Evolutionary conservation across 1,139 yeast species (phyloP).

Genomic region (Taphrina communis): DNA sequence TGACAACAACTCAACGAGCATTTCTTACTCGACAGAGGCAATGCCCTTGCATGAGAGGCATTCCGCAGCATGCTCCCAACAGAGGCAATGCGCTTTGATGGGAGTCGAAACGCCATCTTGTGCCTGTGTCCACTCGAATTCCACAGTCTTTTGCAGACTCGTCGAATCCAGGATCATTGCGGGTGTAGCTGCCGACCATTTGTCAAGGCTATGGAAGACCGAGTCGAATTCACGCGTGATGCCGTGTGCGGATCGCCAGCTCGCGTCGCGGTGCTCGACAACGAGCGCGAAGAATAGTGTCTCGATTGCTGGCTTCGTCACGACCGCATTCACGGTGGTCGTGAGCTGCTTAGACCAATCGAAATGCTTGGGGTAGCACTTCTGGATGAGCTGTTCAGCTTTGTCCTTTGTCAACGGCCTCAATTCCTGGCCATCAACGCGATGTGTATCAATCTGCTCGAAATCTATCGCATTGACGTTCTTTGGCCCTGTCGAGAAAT

Average conservation of each 20-base stretch:
- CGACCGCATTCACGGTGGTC: not conserved
- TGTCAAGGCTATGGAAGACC: constrained; percentile 8
- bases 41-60: constrained; percentile 15
- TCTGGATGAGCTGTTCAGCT: not conserved
- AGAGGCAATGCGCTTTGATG: not conserved
- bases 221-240: constrained; percentile 10
- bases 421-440: constrained; percentile 4
- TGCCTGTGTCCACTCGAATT: constrained; percentile 3
- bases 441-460: not conserved
- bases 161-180: not conserved
- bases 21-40: constrained; percentile 10
- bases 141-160: constrained; percentile 1
- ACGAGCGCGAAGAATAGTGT: constrained; percentile 7
- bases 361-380: constrained; percentile 1
- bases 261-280: constrained; percentile 1
- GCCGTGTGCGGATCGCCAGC: constrained; percentile 5
- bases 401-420: not conserved
- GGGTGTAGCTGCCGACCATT: constrained; percentile 5
- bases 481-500: not conserved
- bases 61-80: constrained; percentile 13
- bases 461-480: not conserved
- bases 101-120: not conserved
- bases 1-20: too few relatives aligned
- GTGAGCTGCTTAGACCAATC: not conserved
- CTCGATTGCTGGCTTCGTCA: not conserved